Evolutionary conservation across 2,329 filamentous ascomycete genomes (phyloP).

Genomic region (Laburnicola sp.): DNA sequence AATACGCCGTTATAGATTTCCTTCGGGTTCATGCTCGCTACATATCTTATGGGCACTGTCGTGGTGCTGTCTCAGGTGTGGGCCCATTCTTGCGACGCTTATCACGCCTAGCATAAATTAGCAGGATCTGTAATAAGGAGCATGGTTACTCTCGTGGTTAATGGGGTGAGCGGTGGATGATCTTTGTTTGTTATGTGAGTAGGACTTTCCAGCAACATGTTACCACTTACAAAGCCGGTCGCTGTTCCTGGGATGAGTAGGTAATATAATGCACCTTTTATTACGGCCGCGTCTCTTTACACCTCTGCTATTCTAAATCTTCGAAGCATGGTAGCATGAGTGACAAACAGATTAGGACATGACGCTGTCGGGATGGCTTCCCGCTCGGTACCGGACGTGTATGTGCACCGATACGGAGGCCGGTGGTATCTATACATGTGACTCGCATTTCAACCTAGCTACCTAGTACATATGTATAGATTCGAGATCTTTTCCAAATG

Average conservation of each 20-base stretch:
- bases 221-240: slow-evolving; percentile 32
- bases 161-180: slow-evolving; percentile 18
- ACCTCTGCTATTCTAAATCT: neutral
- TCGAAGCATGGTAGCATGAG: no score
- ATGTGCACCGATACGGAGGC: no score
- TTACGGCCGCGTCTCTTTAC: slow-evolving; percentile 16
- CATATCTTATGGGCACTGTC: slow-evolving; percentile 15
- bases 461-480: no score
- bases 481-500: neutral
- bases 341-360: no score
- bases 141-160: slow-evolving; percentile 25
- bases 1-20: slow-evolving; percentile 7
- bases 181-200: slow-evolving; percentile 32
- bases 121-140: slow-evolving; percentile 13
- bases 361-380: no score
- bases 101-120: slow-evolving; percentile 23
- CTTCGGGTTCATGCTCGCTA: slow-evolving; percentile 9
- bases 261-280: slow-evolving; percentile 29
- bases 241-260: slow-evolving; percentile 23
- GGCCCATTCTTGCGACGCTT: slow-evolving; percentile 23
- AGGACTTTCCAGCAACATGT: slow-evolving; percentile 34
- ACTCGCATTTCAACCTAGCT: no score
- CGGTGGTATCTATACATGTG: no score
- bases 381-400: no score
- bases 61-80: slow-evolving; percentile 17